Evolutionary conservation across 2,329 filamentous ascomycete species (phyloP), one percentile per base, ranked within the genome.

Genomic region (Aspergillus ibericus): DNA sequence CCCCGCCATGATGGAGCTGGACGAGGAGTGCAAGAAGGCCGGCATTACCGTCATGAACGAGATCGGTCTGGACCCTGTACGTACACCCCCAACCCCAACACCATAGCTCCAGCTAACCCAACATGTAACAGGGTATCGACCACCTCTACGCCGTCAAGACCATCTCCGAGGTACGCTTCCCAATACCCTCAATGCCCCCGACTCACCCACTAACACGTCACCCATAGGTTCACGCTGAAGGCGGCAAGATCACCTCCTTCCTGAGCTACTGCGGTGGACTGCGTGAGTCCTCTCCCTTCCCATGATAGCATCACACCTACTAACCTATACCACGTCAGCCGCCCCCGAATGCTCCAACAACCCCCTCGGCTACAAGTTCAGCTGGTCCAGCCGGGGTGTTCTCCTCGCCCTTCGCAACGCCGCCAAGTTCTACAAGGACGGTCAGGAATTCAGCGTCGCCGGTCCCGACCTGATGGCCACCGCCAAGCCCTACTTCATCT

Each of bases 11-110:
- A 78, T 88, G 80, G 93, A 93, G 81, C 86, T 98, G 52, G 89
- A 97, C 70, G 82, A 87, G 69, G 81, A 89, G 68, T 87, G 85
- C 75, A 96, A 96, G 83, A 90, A 89, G 63, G 93, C 93, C 16
- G 93, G 92, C 61, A 97, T 97, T 74, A 96, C 92, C 10, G 93
- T 97, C 73, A 93, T 97, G 90, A 97, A 98, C 80, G 93, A 98
- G 84, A 96, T 96, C 72, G 92, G 92, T 62, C 72, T 90, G 60
- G 77, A 80, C 62, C 73, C 72, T 38, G 71, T 72, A 59, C 18
- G 69, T 65, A 52, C 18, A 34, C 44, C 13, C 35, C 13, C 1
- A 18, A 6, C 10, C 8, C 9, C 35, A 22, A 34, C 32, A 1
- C 32, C 13, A 58, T n/a, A 47, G 8, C 29, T 9, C 29, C 4